Evolutionary conservation across 805 yeast species (phyloP), one percentile per base, ranked within the genome.

Genomic region (Monosporozyma aquatica): DNA sequence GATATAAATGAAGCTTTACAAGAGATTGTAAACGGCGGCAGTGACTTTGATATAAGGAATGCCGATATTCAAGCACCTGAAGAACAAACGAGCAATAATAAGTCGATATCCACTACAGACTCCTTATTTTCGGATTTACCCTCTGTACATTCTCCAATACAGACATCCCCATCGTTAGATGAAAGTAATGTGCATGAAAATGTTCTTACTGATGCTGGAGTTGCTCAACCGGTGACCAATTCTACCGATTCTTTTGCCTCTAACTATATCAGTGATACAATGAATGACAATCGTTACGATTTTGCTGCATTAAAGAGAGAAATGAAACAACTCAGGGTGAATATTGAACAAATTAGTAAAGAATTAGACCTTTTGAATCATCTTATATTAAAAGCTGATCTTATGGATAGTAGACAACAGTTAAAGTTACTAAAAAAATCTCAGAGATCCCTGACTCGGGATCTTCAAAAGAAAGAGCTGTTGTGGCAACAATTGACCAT

Each of bases 401-500:
- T 90, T 25, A 86, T 94, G 0, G 83, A 86, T 57, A 84, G 84
- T 56, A 62, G 73, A 5, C 70, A 77, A 4, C 92, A 87, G 54
- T 64, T 83, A 38, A 73, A 79, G 43, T 71, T 87, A 37, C 62
- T 90, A 48, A 68, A 66, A 39, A 82, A 80, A 52, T 87, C 96
- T 0, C 74, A 75, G 38, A 50, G 71, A 13, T 76, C 86, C 43
- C 68, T 87, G 43, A 75, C 74, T 27, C 68, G 82, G 46, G 97
- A 89, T 54, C 70, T 87, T n/a, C 76, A 75, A 38, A 58, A 78
- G 2, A 83, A 82, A 50, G 89, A 84, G 53, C 64, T 83, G 27
- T 82, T 82, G 47, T 75, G 75, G 46, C 95, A 86, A 49, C 95
- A 85, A 56, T 80, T 77, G 51, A 74, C 82, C 40, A 84, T 87